Evolutionary conservation across 176 grass and related monocot genomes (phyloP), one percentile per base, ranked within the genome.

Genomic region (Canna indica): DNA sequence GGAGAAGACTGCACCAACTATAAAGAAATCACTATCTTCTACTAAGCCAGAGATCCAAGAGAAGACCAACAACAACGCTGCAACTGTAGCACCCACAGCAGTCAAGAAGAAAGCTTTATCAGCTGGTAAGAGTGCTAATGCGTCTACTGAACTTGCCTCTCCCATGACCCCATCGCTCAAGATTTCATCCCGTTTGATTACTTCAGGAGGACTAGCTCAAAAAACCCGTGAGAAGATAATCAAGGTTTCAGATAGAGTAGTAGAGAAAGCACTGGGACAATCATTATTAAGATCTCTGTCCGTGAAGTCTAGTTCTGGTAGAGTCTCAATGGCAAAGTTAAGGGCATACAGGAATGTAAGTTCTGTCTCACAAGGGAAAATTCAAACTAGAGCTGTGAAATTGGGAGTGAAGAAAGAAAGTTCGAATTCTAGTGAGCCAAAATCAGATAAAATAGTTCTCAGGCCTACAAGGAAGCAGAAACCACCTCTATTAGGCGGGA

Each of bases 221-320:
- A 84, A 80, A 47, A 84, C 59, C 24, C 30, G 22, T n/a, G 17
- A 36, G 29, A 84, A 73, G 44, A 57, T 59, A 48, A 57, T 20
- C 50, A 83, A 68, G 73, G 68, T 26, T 80, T 39, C 66, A 67
- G 69, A 64, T 73, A 59, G 36, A 59, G 77, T 76, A 59, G 71
- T 53, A 24, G 72, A 88, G 34, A 70, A 31, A 41, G 44, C 33
- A 62, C 6, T 56, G 20, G 75, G 57, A 74, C 68, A 66, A 46
- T n/a, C 77, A 26, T 85, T n/a, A n/a, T n/a, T 87, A 74, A 68
- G 79, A n/a, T 74, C 79, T 78, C 57, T 22, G 61, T 73, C 75
- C 20, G 7, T 74, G 57, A 96, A 82, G 50, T 59, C 78, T 75
- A 59, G 44, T 69, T 28, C 74, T 17, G 86, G 75, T 63, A 72